phyloP scores from a whole-genome alignment of 306 rosid species.

The Medicago lupulina region DNA sequence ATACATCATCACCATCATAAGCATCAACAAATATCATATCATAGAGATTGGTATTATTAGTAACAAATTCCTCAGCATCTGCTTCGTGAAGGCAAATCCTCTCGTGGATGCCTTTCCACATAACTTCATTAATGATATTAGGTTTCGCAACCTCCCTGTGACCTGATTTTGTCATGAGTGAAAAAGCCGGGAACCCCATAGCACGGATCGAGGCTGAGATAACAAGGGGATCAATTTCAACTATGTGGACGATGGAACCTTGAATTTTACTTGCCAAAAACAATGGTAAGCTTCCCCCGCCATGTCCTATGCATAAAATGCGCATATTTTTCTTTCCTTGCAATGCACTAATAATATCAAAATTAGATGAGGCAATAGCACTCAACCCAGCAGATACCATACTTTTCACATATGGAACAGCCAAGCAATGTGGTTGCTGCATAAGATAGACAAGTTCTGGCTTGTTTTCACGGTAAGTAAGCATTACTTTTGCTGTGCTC shows the following conservation, averaged over 20 bases:
- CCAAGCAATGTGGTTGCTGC: slow-evolving; percentile 93
- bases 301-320: slow-evolving; percentile 91
- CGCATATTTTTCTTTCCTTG: slow-evolving; percentile 68
- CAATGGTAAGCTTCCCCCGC: slow-evolving; percentile 94
- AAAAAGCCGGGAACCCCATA: slow-evolving; percentile 93
- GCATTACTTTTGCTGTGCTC: slow-evolving; percentile 82
- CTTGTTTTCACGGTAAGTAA: slow-evolving; percentile 54
- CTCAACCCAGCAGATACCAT: slow-evolving; percentile 86
- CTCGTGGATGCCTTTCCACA: slow-evolving; percentile 93
- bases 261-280: slow-evolving; percentile 83
- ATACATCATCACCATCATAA: slow-evolving; percentile 86
- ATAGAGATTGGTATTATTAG: slow-evolving; percentile 50
- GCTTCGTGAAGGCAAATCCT: slow-evolving; percentile 76
- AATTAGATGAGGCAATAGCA: slow-evolving; percentile 72
- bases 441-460: slow-evolving; percentile 64
- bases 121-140: slow-evolving; percentile 52
- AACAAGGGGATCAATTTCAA: slow-evolving; percentile 92
- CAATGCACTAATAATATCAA: slow-evolving; percentile 58
- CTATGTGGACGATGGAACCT: slow-evolving; percentile 79
- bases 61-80: slow-evolving; percentile 81
- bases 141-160: slow-evolving; percentile 56
- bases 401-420: slow-evolving; percentile 93
- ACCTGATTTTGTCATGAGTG: slow-evolving; percentile 69
- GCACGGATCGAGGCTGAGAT: slow-evolving; percentile 86
- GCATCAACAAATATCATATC: slow-evolving; percentile 92